A percentile compares a stretch with the other conserved stretches of the same genome.
Conservation (phyloP, 1,284 basidiomycete species). For the Boletus smithii region DNA sequence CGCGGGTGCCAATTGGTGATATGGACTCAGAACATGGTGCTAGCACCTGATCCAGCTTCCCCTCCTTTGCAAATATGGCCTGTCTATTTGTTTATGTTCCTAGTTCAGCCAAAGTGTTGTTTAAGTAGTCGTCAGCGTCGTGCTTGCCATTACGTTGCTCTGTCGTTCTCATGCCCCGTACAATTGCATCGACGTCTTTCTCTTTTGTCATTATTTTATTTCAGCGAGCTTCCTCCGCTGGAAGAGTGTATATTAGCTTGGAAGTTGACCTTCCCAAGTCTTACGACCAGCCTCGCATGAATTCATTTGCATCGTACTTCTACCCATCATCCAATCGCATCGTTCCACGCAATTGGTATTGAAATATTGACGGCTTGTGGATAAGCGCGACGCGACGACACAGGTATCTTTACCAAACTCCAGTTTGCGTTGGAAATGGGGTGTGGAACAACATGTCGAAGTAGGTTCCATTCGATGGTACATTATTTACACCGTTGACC, state of each 20-base stretch:
- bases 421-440: background rate
- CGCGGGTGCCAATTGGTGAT: conserved; percentile 14
- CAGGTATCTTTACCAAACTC: background rate
- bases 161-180: conserved; percentile 12
- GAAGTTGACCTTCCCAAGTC: conserved; percentile 38
- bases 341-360: conserved; percentile 3
- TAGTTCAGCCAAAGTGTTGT: conserved; percentile 26
- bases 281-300: conserved; percentile 9
- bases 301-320: conserved; percentile 10
- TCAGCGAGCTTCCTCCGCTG: conserved; percentile 7
- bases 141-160: conserved; percentile 31
- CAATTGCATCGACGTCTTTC: conserved; percentile 15
- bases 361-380: too few relatives aligned
- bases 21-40: conserved; percentile 30
- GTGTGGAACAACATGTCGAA: background rate
- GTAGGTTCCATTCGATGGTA: conserved; percentile 5
- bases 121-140: conserved; percentile 26
- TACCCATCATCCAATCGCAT: conserved; percentile 19
- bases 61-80: conserved; percentile 31
- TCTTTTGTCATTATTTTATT: conserved; percentile 23
- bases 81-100: conserved; percentile 26
- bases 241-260: conserved; percentile 19
- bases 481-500: conserved; percentile 73
- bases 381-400: too few relatives aligned
- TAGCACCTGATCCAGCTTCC: conserved; percentile 26